These are phyloP conservation scores for Albugo laibachii DNA, from an alignment of 352 stramenopile species.

Conservation along the genomic window DNA sequence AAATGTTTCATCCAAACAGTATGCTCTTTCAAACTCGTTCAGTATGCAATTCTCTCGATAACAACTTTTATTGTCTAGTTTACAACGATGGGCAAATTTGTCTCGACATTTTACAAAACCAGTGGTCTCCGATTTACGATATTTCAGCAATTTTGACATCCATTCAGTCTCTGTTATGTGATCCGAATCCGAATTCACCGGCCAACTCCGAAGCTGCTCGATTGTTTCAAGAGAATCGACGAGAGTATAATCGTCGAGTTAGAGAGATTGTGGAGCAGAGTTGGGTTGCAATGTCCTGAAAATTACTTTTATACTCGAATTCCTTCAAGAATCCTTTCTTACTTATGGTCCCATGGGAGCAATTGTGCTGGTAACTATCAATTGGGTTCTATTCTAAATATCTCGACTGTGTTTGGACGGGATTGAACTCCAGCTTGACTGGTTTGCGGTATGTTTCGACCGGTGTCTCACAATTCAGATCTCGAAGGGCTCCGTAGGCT, in stretches of 20 bases:
- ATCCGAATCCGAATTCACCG: slow-evolving; percentile 97
- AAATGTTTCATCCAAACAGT: slow-evolving; percentile 99
- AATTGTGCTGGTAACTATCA: slow-evolving; percentile 23
- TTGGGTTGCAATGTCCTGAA: slow-evolving; percentile 82
- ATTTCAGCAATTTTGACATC: slow-evolving; percentile 98
- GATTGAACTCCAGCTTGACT: slow-evolving; percentile 33
- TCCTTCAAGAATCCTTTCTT: too few species aligned
- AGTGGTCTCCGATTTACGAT: slow-evolving; percentile 99
- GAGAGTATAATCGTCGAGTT: slow-evolving; percentile 98
- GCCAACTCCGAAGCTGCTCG: slow-evolving; percentile 96
- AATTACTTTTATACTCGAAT: too few species aligned
- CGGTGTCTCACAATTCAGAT: slow-evolving; percentile 50
- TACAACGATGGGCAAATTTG: slow-evolving; percentile 87
- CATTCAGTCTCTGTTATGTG: slow-evolving; percentile 98
- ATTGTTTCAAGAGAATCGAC: slow-evolving; percentile 96
- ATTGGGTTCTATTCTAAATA: slow-evolving; percentile 25
- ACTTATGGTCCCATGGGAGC: not conserved
- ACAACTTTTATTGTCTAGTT: slow-evolving; percentile 19
- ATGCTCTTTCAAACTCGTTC: slow-evolving; percentile 4
- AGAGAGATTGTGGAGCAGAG: slow-evolving; percentile 98
- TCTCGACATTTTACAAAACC: slow-evolving; percentile 99
- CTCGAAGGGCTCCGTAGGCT: slow-evolving; percentile 52
- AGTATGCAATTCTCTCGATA: not conserved
- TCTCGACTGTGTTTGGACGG: slow-evolving; percentile 33
- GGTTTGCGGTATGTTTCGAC: slow-evolving; percentile 20